phyloP scores from a whole-genome alignment of 148 eudicot genomes.

The Vaccinium vitisidaea region DNA sequence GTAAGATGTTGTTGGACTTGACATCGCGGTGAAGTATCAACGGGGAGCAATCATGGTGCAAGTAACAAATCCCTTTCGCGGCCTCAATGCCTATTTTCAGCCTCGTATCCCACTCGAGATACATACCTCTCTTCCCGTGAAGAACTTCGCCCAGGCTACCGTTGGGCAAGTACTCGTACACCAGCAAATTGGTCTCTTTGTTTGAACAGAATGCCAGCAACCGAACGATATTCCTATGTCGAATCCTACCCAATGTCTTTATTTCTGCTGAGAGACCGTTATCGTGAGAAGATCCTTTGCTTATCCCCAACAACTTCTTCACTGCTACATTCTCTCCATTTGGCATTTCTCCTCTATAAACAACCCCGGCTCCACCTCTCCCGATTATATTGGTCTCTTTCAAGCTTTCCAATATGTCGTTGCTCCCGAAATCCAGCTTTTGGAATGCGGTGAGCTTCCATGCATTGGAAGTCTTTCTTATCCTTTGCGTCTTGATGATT shows the following conservation, averaged over 20 bases:
- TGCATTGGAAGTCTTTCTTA: constrained; percentile 24
- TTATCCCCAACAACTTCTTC: constrained; percentile 42
- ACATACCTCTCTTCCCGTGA: constrained; percentile 50
- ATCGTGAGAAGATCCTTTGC: constrained; percentile 46
- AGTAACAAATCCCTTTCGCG: constrained; percentile 54
- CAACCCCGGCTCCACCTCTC: constrained; percentile 60
- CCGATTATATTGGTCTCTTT: constrained; percentile 56
- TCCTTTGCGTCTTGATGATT: constrained; percentile 38
- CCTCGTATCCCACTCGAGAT: constrained; percentile 49
- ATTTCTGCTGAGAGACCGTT: constrained; percentile 60
- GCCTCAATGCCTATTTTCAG: constrained; percentile 58
- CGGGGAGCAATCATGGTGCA: constrained; percentile 69
- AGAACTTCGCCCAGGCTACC: constrained; percentile 62
- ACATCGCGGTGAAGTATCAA: constrained; percentile 60
- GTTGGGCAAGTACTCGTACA: constrained; percentile 59
- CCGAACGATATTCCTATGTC: constrained; percentile 59
- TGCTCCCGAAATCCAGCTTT: constrained; percentile 42
- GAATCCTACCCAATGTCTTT: constrained; percentile 50
- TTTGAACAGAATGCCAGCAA: constrained; percentile 59
- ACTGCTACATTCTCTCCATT: constrained; percentile 62
- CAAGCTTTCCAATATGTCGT: constrained; percentile 46
- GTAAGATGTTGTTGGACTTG: constrained; percentile 61
- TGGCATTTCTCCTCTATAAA: constrained; percentile 51
- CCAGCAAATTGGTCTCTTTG: constrained; percentile 54
- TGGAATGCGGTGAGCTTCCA: constrained; percentile 65